Conservation (phyloP, 306 rosid species). For the Myrica gale region DNA sequence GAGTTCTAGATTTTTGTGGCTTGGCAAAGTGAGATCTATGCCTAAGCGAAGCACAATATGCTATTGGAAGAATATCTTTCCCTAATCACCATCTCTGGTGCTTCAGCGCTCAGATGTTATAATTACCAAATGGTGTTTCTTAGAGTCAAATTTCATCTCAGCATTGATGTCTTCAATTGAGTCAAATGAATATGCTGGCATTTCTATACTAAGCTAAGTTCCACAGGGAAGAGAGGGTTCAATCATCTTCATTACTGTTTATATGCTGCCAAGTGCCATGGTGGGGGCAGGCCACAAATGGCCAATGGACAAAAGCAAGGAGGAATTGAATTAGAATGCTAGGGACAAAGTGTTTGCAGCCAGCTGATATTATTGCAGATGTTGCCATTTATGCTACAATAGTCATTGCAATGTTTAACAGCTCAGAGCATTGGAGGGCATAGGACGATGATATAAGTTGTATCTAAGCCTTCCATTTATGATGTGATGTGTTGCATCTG, state of each 20-base stretch:
- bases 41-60: neutral
- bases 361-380: neutral
- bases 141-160: neutral
- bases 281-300: neutral
- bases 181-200: neutral
- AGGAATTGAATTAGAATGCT: neutral
- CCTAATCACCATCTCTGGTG: neutral
- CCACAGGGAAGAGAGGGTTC: neutral
- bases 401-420: neutral
- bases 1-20: neutral
- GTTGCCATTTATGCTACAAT: neutral
- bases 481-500: neutral
- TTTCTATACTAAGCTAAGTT: neutral
- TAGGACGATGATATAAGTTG: neutral
- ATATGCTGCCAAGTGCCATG: neutral
- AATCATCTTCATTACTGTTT: neutral
- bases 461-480: neutral
- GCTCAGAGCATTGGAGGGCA: neutral
- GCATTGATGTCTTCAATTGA: neutral
- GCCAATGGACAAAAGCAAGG: neutral
- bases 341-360: neutral
- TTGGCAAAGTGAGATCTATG: neutral
- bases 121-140: neutral
- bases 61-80: neutral
- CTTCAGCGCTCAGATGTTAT: neutral